Conservation (phyloP, 768 basidiomycete genomes). For the Mycena crocata region DNA sequence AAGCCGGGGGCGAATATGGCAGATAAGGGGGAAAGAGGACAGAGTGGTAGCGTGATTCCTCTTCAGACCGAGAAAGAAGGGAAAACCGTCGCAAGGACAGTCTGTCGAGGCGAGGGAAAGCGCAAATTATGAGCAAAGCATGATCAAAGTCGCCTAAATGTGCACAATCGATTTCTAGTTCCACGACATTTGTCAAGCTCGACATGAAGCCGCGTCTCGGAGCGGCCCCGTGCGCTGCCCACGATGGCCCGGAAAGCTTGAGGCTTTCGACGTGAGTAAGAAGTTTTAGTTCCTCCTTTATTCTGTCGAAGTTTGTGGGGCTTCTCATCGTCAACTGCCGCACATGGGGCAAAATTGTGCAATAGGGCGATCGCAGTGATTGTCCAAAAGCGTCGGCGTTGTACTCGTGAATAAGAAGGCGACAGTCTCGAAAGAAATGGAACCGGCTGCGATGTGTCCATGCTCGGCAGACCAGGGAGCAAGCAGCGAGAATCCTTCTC, state of each 20-base stretch:
- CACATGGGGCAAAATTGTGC: constrained; percentile 10
- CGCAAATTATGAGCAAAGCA: constrained; percentile 1
- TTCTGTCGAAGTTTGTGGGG: background rate
- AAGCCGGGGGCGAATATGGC: constrained; percentile 5
- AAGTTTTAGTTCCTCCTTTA: constrained; percentile 5
- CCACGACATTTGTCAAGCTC: constrained; percentile 7
- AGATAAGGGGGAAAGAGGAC: background rate
- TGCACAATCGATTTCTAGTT: constrained; percentile 7
- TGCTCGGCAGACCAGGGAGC: constrained; percentile 9
- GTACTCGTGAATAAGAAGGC: background rate
- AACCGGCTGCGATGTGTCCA: constrained; percentile 12
- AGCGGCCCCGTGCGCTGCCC: constrained; percentile 11
- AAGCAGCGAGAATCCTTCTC: constrained; percentile 7
- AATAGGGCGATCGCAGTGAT: constrained; percentile 11
- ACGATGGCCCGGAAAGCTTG: background rate
- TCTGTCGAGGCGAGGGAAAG: constrained; percentile 9
- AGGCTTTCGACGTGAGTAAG: background rate
- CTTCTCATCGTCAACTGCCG: constrained; percentile 1
- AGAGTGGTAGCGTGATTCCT: background rate
- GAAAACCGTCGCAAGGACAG: background rate
- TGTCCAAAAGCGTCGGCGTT: background rate
- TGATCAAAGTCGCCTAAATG: constrained; percentile 17
- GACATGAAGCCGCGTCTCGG: constrained; percentile 19
- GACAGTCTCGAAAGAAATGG: constrained; percentile 10
- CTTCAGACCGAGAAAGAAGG: background rate